Evolutionary conservation across 768 basidiomycete species (phyloP).

Genomic region (Hortiboletus campestris): DNA sequence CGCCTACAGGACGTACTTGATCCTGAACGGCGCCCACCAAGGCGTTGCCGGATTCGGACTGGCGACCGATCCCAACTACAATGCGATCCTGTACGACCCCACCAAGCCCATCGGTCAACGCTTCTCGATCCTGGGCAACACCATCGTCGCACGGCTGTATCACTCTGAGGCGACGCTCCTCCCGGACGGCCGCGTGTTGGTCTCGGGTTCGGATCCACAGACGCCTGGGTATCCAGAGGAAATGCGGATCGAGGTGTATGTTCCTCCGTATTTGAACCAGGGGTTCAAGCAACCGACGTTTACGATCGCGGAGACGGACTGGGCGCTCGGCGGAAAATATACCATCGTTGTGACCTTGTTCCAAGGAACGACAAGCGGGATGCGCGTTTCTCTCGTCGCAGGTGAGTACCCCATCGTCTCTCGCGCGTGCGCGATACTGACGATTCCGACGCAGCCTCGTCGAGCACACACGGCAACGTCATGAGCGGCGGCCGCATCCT

Average conservation of each 20-base stretch:
- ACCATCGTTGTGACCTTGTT: slow-evolving; percentile 45
- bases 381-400: slow-evolving; percentile 65
- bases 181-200: slow-evolving; percentile 69
- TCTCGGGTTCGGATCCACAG: slow-evolving; percentile 76
- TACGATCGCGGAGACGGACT: slow-evolving; percentile 58
- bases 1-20: slow-evolving; percentile 66
- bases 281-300: slow-evolving; percentile 63
- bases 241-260: slow-evolving; percentile 76
- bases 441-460: slow-evolving; percentile 45
- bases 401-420: slow-evolving; percentile 37
- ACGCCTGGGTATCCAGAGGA: slow-evolving; percentile 66
- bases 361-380: slow-evolving; percentile 40
- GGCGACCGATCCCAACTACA: slow-evolving; percentile 58
- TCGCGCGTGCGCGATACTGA: not conserved
- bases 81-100: slow-evolving; percentile 71
- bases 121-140: slow-evolving; percentile 62
- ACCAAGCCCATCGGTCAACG: slow-evolving; percentile 55
- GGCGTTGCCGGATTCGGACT: slow-evolving; percentile 76
- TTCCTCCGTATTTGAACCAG: slow-evolving; percentile 79
- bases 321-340: slow-evolving; percentile 56
- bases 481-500: slow-evolving; percentile 68
- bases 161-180: slow-evolving; percentile 77
- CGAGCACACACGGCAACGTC: slow-evolving; percentile 74
- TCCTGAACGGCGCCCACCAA: slow-evolving; percentile 69
- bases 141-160: slow-evolving; percentile 73